Conservation (phyloP, 2,329 filamentous ascomycete genomes). For the Aspergillus proliferans region DNA sequence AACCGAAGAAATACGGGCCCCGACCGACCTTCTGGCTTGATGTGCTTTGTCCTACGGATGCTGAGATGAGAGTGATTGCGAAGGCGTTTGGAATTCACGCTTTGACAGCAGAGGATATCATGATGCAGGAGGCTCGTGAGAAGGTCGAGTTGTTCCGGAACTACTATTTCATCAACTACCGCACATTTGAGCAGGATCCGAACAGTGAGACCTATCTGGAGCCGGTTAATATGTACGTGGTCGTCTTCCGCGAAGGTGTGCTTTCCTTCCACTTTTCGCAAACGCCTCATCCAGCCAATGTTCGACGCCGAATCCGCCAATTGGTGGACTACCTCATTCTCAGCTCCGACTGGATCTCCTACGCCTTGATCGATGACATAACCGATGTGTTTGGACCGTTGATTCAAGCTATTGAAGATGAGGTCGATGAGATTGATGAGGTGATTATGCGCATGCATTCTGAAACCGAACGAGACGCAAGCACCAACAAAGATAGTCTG, state of each 20-base stretch:
- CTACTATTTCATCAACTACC: slow-evolving; percentile 98
- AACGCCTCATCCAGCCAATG: slow-evolving; percentile 92
- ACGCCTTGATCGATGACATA: slow-evolving; percentile 96
- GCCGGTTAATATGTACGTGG: slow-evolving; percentile 94
- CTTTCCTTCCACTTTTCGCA: slow-evolving; percentile 96
- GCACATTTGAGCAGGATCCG: slow-evolving; percentile 91
- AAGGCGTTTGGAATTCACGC: slow-evolving; percentile 96
- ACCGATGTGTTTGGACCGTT: slow-evolving; percentile 92
- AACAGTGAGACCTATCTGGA: slow-evolving; percentile 86
- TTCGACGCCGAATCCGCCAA: slow-evolving; percentile 86
- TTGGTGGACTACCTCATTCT: slow-evolving; percentile 88
- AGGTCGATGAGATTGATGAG: slow-evolving; percentile 96
- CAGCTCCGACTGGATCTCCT: slow-evolving; percentile 95
- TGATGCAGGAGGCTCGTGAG: slow-evolving; percentile 94
- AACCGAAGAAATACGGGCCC: slow-evolving; percentile 60
- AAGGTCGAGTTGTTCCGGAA: slow-evolving; percentile 96
- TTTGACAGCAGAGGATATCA: slow-evolving; percentile 89
- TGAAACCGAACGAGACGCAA: slow-evolving; percentile 28
- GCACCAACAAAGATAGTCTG: slow-evolving; percentile 31
- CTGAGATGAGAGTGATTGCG: slow-evolving; percentile 88
- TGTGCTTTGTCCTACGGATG: slow-evolving; percentile 80
- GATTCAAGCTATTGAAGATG: slow-evolving; percentile 87
- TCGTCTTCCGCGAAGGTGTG: slow-evolving; percentile 92
- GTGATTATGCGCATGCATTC: slow-evolving; percentile 78
- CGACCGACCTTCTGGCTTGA: slow-evolving; percentile 97